Evolutionary conservation across 129 eudicot species (phyloP), one percentile per base, ranked within the genome.

Genomic region (Flaveria linearis): DNA sequence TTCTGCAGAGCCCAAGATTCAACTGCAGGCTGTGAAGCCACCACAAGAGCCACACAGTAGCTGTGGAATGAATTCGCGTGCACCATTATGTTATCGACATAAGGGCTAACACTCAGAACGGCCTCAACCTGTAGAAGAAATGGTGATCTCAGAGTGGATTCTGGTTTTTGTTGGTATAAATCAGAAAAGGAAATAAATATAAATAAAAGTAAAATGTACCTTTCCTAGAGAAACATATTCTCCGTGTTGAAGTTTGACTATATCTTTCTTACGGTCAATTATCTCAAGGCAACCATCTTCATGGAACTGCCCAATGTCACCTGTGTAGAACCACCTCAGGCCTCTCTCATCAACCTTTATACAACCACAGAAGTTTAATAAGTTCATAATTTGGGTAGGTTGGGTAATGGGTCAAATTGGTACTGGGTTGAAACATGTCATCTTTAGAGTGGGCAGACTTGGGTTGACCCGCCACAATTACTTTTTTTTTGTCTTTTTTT

Each of bases 231-330:
- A 94, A 50, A 91, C 97, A 64, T 94, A 94, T 84, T 94, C 98
- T 77, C 98, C 98, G 69, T 94, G 98, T 80, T 94, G 97, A 82
- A 94, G 96, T 73, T 94, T 94, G 41, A 94, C 96, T 55, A 94
- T 94, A 66, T 94, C 97, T 82, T 94, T 94, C 68, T 89, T 94
- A 68, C 98, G 93, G 76, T 94, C 98, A 49, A 89, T 86, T 80
- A 94, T 91, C 89, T 94, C 96, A 75, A 94, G 96, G 85, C 97
- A 94, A 15, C 97, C 97, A 83, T 94, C 97, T 58, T 78, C 77
- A 81, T 94, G 97, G 79, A 91, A 83, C 76, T 84, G 96, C 53
- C 98, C 97, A 22, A 91, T 83, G 71, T 94, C 98, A 65, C 98
- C 97, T 0, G 96, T 88, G 84, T 84, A 91, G 92, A 94, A 94